These are phyloP conservation scores for Barnettozyma pratensis DNA, from an alignment of 805 yeast genomes.

Conservation along the genomic window DNA sequence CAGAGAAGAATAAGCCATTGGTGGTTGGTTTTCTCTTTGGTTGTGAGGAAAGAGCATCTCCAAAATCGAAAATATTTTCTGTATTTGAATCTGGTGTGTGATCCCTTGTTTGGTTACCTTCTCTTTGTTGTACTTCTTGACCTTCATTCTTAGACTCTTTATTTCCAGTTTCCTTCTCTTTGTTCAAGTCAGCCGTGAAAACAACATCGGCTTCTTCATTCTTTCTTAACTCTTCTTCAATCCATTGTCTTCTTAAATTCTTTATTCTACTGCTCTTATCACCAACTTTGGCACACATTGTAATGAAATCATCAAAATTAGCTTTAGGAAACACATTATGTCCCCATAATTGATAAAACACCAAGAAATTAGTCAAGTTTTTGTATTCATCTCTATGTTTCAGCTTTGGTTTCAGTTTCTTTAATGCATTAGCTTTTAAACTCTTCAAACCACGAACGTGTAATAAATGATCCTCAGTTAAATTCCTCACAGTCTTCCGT, in stretches of 20 bases:
- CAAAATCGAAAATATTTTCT: neutral
- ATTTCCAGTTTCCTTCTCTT: neutral
- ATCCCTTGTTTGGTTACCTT: neutral
- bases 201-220: conserved; percentile 5
- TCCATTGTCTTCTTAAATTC: conserved; percentile 34
- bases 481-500: conserved; percentile 21
- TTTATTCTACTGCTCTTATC: conserved; percentile 35
- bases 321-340: conserved; percentile 77
- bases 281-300: conserved; percentile 47
- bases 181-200: neutral
- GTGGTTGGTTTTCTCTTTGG: conserved; percentile 21
- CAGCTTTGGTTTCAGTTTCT: conserved; percentile 19
- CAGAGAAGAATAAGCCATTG: conserved; percentile 1
- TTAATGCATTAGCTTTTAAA: conserved; percentile 33
- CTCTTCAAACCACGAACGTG: conserved; percentile 52
- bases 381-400: conserved; percentile 39
- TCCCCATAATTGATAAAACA: conserved; percentile 69
- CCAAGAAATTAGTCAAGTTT: conserved; percentile 45
- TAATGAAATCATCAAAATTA: conserved; percentile 63
- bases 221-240: conserved; percentile 33
- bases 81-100: neutral
- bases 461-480: conserved; percentile 48
- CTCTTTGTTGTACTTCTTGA: neutral
- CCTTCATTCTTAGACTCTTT: too few species aligned
- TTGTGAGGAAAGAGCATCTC: neutral